Base-by-base conservation (phyloP, 495 filamentous ascomycete genomes). In the Platismatia glauca region DNA sequence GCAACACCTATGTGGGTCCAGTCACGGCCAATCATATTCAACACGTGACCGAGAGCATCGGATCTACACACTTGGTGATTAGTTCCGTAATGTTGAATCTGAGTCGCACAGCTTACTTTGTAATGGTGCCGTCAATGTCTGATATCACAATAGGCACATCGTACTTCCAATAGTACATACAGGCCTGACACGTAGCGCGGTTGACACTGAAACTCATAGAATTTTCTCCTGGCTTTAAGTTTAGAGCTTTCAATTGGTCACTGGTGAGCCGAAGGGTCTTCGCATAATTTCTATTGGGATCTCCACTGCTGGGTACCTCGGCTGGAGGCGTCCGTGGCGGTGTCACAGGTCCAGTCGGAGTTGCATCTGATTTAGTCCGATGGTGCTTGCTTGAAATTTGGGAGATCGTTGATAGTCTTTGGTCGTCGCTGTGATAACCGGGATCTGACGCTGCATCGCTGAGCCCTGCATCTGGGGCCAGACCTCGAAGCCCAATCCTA, bases 61-160 rank as follows among this genome's bases (percentile, higher is more conserved):
- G 93, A 96, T 62, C 81, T 83, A 61, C 3, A 20, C 60, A 37
- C 20, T 53, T 41, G 18, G 57, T 34, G 48, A 50, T 33, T 29
- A 66, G 31, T 52, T 43, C 41, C 18, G 33, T 44, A 44, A 22
- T 56, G 27, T 43, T 35, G 34, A 9, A 66, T 20, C 55, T 27
- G 31, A 2, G 55, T 11, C 13, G 33, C 4, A 46, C 41, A 48
- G 64, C 79, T 74, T 69, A 84, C 77, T 97, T 99, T 55, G 94
- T 99, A 67, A 99, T 99, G 27, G 94, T 99, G 29, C 94, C 94
- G 76, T 99, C 94, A 67, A 99, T 96, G 75, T 99, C 94, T 16
- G 92, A 97, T 65, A 99, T 96, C 31, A 99, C 93, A 57, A 97
- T 91, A 0, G 94, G 95, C 0, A 84, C 86, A 66, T 94, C 89